Evolutionary conservation across 257 asterid species (phyloP), one percentile per base, ranked within the genome.

Genomic region (Paulownia fortunei): DNA sequence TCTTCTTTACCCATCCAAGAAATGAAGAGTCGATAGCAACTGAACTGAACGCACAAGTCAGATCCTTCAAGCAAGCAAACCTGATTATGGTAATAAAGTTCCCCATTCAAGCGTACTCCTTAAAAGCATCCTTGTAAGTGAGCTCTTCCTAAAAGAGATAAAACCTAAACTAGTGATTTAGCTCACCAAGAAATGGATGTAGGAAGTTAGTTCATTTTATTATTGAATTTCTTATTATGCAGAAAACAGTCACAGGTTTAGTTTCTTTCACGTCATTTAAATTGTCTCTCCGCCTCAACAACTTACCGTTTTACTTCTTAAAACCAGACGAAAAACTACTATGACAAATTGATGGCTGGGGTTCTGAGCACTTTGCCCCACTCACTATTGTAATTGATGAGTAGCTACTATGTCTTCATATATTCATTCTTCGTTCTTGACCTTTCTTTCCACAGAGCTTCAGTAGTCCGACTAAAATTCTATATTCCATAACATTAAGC

Each of bases 31-130:
- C n/a, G n/a, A 73, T 39, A 24, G 30, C 39, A 59, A 73, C 23
- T 36, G 12, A 68, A 47, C 69, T n/a, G 36, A 60, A 36, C 12
- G 51, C 21, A 24, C 26, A 34, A 24, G 39, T 64, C 10, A 32
- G 69, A 16, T 37, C 21, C 18, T 63, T 39, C 63, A 72, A 64
- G 69, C 74, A 79, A 36, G 34, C n/a, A 73, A 21, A 79, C 23
- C 51, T 34, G 77, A 70, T 46, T 27, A 30, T 32, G 37, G 16
- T 18, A 8, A 60, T n/a, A 32, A 27, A 18, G 19, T 10, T 74
- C 37, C 19, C 8, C 11, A 52, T 49, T 47, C 39, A 51, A 19
- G 4, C 0, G 19, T 49, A 74, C 39, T 62, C 18, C 76, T 74
- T 5, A 2, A 19, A 37, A 18, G 24, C 46, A 54, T 24, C 7